phyloP scores from a whole-genome alignment of 2,329 filamentous ascomycete genomes.

The Aspergillus awamori region DNA sequence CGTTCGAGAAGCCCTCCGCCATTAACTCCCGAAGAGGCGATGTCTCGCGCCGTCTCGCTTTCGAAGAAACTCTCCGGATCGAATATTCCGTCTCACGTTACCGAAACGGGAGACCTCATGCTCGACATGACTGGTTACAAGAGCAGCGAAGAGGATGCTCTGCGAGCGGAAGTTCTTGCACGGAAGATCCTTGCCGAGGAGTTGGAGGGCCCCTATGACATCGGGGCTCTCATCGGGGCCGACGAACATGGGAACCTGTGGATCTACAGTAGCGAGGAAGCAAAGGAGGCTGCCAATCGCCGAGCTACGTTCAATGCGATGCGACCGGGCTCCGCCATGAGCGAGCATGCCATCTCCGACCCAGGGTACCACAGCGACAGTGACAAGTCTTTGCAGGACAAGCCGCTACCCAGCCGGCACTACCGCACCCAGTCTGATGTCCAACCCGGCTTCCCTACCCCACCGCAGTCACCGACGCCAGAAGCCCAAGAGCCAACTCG shows the following conservation, averaged over 20 bases:
- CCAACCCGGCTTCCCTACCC: constrained; percentile 67
- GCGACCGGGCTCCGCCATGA: constrained; percentile 54
- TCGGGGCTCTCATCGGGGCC: constrained; percentile 90
- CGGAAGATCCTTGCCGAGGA: constrained; percentile 91
- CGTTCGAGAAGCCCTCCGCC: constrained; percentile 78
- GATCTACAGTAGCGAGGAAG: constrained; percentile 98
- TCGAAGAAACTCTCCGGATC: constrained; percentile 85
- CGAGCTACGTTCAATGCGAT: constrained; percentile 57
- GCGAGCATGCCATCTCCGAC: constrained; percentile 83
- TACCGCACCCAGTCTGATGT: constrained; percentile 66
- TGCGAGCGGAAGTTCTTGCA: constrained; percentile 90
- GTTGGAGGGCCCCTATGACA: constrained; percentile 91
- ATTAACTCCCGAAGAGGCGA: constrained; percentile 70
- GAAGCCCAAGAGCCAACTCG: constrained; percentile 67
- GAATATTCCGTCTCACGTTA: constrained; percentile 93
- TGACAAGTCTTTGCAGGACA: constrained; percentile 67
- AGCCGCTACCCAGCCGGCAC: constrained; percentile 55
- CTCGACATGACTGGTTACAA: constrained; percentile 98
- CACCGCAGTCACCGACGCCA: constrained; percentile 56
- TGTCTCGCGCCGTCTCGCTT: constrained; percentile 79
- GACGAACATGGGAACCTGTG: constrained; percentile 97
- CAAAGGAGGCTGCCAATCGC: constrained; percentile 83
- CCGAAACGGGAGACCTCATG: constrained; percentile 91
- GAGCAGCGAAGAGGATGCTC: constrained; percentile 85
- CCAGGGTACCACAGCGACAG: constrained; percentile 95